Conservation (phyloP, 768 basidiomycete genomes). For the Mycena amicta region DNA sequence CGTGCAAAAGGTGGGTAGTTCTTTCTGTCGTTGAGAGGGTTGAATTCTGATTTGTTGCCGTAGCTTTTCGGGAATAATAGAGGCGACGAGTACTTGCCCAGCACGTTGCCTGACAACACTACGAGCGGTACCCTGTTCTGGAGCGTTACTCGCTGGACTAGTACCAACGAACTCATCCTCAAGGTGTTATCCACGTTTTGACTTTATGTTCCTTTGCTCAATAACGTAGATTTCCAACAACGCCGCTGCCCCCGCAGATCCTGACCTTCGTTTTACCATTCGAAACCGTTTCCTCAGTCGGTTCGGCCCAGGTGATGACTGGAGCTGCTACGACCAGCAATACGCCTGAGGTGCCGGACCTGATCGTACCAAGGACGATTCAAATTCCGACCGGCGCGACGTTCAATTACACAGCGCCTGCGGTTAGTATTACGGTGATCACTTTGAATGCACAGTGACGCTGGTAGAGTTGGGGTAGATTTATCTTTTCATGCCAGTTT, state of each 20-base stretch:
- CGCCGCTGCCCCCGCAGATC: slow-evolving; percentile 34
- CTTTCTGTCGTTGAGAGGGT: too few species aligned
- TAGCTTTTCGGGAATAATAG: slow-evolving; percentile 66
- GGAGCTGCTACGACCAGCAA: slow-evolving; percentile 56
- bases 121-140: slow-evolving; percentile 55
- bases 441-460: slow-evolving; percentile 33
- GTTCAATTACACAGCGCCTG: slow-evolving; percentile 59
- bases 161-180: slow-evolving; percentile 50
- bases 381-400: slow-evolving; percentile 48
- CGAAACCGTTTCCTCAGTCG: slow-evolving; percentile 42
- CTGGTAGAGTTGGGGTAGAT: background rate
- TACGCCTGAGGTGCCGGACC: slow-evolving; percentile 50
- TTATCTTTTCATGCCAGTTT: background rate
- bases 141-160: slow-evolving; percentile 54
- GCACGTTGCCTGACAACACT: slow-evolving; percentile 49
- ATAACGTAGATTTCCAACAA: slow-evolving; percentile 55
- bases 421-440: slow-evolving; percentile 42
- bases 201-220: background rate
- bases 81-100: slow-evolving; percentile 65
- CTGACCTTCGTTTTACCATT: slow-evolving; percentile 61
- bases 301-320: slow-evolving; percentile 49
- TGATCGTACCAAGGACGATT: slow-evolving; percentile 47
- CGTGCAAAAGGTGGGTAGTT: slow-evolving; percentile 52
- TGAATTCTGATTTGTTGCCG: too few species aligned
- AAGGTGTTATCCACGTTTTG: slow-evolving; percentile 42